These are phyloP conservation scores for Escallonia rubra DNA, from an alignment of 129 eudicot genomes.

Conservation along the genomic window DNA sequence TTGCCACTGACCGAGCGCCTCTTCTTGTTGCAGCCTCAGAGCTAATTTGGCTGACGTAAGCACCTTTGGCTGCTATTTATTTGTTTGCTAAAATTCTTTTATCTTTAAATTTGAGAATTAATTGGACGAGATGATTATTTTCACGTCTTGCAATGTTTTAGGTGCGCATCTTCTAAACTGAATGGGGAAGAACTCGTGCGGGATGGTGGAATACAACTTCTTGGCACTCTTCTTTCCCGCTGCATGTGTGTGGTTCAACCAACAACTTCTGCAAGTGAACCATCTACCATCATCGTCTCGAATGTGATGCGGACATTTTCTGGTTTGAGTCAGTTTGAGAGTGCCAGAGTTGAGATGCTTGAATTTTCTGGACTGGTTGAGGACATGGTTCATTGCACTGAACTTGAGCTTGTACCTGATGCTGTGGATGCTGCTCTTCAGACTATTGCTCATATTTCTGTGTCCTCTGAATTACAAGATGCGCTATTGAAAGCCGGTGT, in stretches of 20 bases:
- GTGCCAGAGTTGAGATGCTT: conserved; percentile 80
- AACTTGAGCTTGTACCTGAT: conserved; percentile 84
- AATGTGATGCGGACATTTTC: conserved; percentile 81
- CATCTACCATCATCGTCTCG: conserved; percentile 76
- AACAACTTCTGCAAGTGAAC: conserved; percentile 81
- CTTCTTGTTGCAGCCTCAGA: conserved; percentile 96
- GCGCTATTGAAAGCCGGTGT: conserved; percentile 88
- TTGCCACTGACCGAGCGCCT: conserved; percentile 88
- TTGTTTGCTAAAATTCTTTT: not conserved
- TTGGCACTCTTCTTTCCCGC: conserved; percentile 81
- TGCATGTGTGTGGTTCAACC: conserved; percentile 98
- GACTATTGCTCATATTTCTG: conserved; percentile 83
- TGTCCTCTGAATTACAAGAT: conserved; percentile 76
- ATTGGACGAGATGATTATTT: not conserved
- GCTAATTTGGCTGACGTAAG: conserved; percentile 93
- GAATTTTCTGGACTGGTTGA: conserved; percentile 71
- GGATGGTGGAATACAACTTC: conserved; percentile 93
- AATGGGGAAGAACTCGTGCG: conserved; percentile 99
- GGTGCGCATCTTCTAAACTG: conserved; percentile 91
- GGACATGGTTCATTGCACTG: conserved; percentile 94
- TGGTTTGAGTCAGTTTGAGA: conserved; percentile 82
- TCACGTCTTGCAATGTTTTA: conserved; percentile 14
- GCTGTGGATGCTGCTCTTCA: conserved; percentile 93
- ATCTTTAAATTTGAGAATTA: not conserved
- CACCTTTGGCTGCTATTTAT: not conserved